A percentile compares a stretch with the other conserved stretches of the same genome.
Conservation (phyloP, 176 grass and related monocot species). For the Avena sativa region DNA sequence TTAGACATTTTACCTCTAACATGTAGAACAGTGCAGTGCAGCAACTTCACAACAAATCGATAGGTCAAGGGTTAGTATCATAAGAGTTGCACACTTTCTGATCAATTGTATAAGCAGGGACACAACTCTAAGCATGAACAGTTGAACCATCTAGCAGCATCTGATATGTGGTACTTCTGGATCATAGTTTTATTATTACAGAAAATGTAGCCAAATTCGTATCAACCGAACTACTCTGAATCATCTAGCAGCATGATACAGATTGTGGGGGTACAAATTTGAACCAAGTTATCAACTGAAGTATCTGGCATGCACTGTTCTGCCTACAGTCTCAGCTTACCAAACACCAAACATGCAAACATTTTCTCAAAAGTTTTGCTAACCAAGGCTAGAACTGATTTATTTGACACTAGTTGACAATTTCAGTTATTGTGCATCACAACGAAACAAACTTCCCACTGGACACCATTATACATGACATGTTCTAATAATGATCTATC, state of each 20-base stretch:
- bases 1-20: slow-evolving; percentile 2
- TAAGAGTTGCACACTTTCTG: background rate
- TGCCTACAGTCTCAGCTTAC: background rate
- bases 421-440: slow-evolving; percentile 38
- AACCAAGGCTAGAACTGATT: background rate
- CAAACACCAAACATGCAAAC: background rate
- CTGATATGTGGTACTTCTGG: background rate
- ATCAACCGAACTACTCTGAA: background rate
- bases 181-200: background rate
- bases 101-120: background rate
- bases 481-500: background rate
- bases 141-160: background rate
- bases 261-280: background rate
- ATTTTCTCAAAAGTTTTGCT: background rate
- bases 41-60: background rate
- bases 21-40: background rate
- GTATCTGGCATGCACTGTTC: background rate
- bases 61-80: background rate
- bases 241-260: too few species aligned
- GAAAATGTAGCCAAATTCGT: background rate
- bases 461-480: slow-evolving; percentile 3
- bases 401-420: slow-evolving; percentile 24
- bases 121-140: background rate
- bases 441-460: slow-evolving; percentile 35
- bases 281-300: background rate